Conservation (phyloP, 2,329 filamentous ascomycete species). For the Furcasterigmium furcatum region DNA sequence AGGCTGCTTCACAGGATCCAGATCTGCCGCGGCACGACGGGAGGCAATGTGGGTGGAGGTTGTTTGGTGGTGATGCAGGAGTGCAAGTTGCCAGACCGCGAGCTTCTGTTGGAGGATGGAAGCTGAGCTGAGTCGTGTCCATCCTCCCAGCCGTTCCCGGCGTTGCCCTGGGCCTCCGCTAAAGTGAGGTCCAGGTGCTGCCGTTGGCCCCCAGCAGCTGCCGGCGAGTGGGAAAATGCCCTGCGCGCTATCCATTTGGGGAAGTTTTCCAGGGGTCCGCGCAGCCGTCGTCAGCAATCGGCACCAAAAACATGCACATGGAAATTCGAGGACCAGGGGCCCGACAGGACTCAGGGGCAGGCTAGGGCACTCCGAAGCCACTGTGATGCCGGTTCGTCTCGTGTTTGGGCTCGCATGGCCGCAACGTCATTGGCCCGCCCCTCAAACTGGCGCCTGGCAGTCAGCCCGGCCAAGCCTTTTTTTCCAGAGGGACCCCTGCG, state of each 20-base stretch:
- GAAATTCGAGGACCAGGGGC: constrained; percentile 1
- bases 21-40: no score
- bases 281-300: neutral
- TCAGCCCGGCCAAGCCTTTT: neutral
- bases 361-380: no score
- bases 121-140: neutral
- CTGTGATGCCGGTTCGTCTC: neutral
- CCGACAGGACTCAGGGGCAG: neutral
- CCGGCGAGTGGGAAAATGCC: no score
- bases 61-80: no score
- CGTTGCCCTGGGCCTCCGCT: no score
- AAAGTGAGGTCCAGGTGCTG: no score
- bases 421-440: constrained; percentile 5
- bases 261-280: neutral
- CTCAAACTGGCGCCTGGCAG: constrained; percentile 4
- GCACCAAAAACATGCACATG: neutral
- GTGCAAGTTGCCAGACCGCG: neutral
- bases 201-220: neutral
- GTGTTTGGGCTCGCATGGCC: neutral
- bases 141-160: neutral
- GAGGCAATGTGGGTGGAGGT: no score
- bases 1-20: no score
- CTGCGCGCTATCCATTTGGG: neutral
- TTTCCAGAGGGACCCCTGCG: no score
- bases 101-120: no score